Evolutionary conservation across 345 rosid species (phyloP).

Genomic region (Murraya paniculata): DNA sequence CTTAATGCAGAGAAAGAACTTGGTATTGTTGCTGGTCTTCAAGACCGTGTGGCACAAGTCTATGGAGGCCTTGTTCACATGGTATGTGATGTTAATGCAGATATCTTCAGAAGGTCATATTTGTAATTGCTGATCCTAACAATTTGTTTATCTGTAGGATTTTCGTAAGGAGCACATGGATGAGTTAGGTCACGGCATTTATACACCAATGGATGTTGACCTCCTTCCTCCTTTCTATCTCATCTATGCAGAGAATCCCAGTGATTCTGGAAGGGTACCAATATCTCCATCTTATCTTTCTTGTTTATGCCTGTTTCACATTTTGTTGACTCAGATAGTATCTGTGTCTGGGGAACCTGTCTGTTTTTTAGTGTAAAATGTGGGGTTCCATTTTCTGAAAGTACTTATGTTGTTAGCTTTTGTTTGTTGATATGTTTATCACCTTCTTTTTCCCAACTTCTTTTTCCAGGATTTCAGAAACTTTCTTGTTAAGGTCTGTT

Average conservation of each 20-base stretch:
- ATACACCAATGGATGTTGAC: conserved; percentile 67
- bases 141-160: conserved; percentile 43
- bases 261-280: conserved; percentile 93
- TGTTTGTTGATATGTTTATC: neutral
- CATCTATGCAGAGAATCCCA: conserved; percentile 93
- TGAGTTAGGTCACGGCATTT: conserved; percentile 73
- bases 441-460: neutral
- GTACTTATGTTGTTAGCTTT: neutral
- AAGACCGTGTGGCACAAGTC: conserved; percentile 93
- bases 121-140: neutral
- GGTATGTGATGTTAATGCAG: conserved; percentile 38
- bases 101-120: neutral
- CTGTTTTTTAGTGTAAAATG: neutral
- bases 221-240: conserved; percentile 88
- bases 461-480: too few relatives aligned
- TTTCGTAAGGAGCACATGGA: conserved; percentile 84
- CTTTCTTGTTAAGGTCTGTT: too few relatives aligned
- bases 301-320: neutral
- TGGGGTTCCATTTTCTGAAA: neutral
- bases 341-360: neutral
- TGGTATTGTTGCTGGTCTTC: conserved; percentile 97
- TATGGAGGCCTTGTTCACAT: conserved; percentile 96
- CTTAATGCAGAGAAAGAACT: conserved; percentile 82
- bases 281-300: neutral
- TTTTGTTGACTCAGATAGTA: neutral